phyloP scores from a whole-genome alignment of 2,329 filamentous ascomycete genomes.

The Lasiodiplodia citricola region DNA sequence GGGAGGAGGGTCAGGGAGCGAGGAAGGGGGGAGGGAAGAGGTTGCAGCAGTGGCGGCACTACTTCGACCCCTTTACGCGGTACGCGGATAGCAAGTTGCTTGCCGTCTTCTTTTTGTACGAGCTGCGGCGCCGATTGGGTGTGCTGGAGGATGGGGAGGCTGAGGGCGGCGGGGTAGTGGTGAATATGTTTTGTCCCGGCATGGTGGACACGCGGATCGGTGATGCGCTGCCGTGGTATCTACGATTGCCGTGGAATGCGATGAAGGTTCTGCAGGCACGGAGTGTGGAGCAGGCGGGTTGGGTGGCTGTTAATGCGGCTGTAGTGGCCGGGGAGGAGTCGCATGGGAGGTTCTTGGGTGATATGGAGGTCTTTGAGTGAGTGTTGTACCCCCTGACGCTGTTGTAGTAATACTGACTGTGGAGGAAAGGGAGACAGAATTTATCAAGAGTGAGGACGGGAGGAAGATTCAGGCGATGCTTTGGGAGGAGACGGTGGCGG shows the following conservation, averaged over 20 bases:
- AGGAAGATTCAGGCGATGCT: not conserved
- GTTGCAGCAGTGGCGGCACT: no score
- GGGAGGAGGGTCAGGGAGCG: not conserved
- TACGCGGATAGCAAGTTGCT: slow-evolving; percentile 12
- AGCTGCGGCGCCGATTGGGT: not conserved
- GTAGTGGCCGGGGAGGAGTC: not conserved
- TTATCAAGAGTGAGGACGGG: not conserved
- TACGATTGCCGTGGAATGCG: not conserved
- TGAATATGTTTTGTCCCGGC: slow-evolving; percentile 5
- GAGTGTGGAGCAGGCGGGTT: not conserved
- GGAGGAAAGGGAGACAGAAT: not conserved
- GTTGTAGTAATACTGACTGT: not conserved
- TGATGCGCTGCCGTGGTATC: slow-evolving; percentile 9
- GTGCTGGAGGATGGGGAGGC: not conserved
- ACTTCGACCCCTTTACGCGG: not conserved
- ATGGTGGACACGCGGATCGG: slow-evolving; percentile 8
- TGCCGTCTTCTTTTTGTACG: not conserved
- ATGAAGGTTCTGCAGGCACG: not conserved
- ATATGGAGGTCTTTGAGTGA: slow-evolving; percentile 7
- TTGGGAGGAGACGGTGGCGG: slow-evolving; percentile 5
- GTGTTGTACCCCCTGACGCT: not conserved
- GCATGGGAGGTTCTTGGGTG: slow-evolving; percentile 1
- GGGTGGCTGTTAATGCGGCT: not conserved
- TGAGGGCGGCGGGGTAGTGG: not conserved
- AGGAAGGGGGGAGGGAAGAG: no score